Evolutionary conservation across 139 green algal genomes (phyloP), one percentile per base, ranked within the genome.

Genomic region (Closterium sp.): DNA sequence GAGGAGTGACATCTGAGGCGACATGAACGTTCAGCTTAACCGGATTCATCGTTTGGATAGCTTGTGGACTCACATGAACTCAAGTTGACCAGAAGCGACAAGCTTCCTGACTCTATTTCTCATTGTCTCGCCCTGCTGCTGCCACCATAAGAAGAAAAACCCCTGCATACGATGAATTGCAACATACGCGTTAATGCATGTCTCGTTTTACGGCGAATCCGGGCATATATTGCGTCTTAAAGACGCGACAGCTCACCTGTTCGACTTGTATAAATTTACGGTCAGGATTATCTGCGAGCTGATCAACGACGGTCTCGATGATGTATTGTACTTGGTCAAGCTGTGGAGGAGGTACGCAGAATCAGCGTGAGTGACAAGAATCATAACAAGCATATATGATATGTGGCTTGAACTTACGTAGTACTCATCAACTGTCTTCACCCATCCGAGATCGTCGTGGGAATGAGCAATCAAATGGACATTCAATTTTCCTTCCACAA

Each of bases 341-440:
- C 62, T 79, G 62, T 24, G 2, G 19, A 79, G 19, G 62, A 79
- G 62, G 17, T 27, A 9, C 62, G 17, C 62, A 22, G 62, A 27
- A 79, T 27, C 62, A 79, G 62, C 62, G 62, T 79, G 17, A 79
- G 17, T 79, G 62, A 79, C 62, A 24, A 79, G 17, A 79, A 79
- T 79, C 13, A 79, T 24, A 24, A 79, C 62, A 79, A 79, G 17
- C 17, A 79, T 27, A 79, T 79, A 24, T 13, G 19, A 79, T 24
- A 27, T 24, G 17, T 3, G 62, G 32, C 95, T 95, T 1, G 94
- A 91, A 0, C 97, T 97, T 7, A 94, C 96, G 88, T 96, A 97
- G 94, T 98, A 98, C 92, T 98, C 96, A 86, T 98, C 97, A 31
- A 98, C 96, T 0, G 97, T 98, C 89, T 98, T 98, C 0, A 98